Base-by-base conservation (phyloP, 371 early-diverging fungal species). In the Zychaea mexicana region DNA sequence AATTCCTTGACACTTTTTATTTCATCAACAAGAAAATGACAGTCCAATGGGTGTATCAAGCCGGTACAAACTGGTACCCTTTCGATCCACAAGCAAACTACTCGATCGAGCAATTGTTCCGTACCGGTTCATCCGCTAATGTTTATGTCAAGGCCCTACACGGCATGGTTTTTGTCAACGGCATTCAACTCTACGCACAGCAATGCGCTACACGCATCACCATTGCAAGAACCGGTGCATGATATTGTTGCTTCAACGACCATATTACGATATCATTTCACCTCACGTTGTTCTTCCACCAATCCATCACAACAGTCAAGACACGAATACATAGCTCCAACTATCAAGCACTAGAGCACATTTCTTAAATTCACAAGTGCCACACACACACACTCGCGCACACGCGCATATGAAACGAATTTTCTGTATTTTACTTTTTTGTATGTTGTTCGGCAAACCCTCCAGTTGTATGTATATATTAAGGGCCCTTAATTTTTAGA, bases 71-170 rank as follows among this genome's bases (percentile, higher is more conserved):
- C 3, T 69, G 69, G 69, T 52, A 65, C 39, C 69, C 71, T 6
- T 70, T 70, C 22, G 71, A 70, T 54, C 22, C 57, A 7, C 60
- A 61, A 28, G 54, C 71, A 3, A 61, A 66, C 26, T 21, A 33
- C 13, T 47, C 36, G 9, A 62, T 70, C 45, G 71, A 70, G 38
- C 58, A 59, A 13, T 22, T 70, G 8, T 70, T 66, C 61, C 66
- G 67, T 17, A 36, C 21, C 7, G 64, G 62, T 31, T 19, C 49
- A 22, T 62, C 65, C 4, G 64, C 58, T 9, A 66, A 62, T 21
- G 46, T 70, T 10, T 70, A 70, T 54, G 64, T 70, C 22, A 62
- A 57, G 5, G 64, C 67, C n/a, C 62, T 70, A 42, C 66, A 64
- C 3, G 67, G 57, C 7, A 21, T 53, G 39, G 63, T 66, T 15